Percentiles rank a stretch among this genome's conserved stretches.
phyloP scores from a whole-genome alignment of 2,329 filamentous ascomycete genomes.

The Boeremia exigua region DNA sequence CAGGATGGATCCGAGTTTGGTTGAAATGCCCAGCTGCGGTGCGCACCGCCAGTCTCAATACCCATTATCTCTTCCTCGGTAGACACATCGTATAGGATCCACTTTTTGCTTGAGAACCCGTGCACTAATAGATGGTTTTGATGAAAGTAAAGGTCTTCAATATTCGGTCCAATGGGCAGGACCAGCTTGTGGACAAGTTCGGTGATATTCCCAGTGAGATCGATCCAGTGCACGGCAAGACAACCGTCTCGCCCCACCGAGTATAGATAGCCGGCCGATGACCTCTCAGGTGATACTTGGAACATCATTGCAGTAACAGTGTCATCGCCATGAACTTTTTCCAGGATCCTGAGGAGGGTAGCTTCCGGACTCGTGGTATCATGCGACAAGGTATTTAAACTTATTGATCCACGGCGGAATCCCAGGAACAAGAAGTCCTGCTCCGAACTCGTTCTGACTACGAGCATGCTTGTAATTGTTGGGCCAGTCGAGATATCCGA shows the following conservation, averaged over 20 bases:
- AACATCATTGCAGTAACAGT: conserved; percentile 70
- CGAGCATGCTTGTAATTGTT: conserved; percentile 58
- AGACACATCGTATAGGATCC: conserved; percentile 82
- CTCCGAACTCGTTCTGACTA: conserved; percentile 25
- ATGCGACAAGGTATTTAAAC: conserved; percentile 50
- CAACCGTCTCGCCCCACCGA: conserved; percentile 79
- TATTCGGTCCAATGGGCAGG: conserved; percentile 74
- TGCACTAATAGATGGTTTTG: conserved; percentile 67
- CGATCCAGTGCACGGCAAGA: conserved; percentile 67
- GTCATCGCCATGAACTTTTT: conserved; percentile 59
- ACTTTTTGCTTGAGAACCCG: conserved; percentile 80
- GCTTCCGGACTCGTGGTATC: background rate
- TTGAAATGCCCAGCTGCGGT: conserved; percentile 74
- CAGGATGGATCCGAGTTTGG: conserved; percentile 12
- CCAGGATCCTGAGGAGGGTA: conserved; percentile 24
- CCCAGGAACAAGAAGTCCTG: conserved; percentile 57
- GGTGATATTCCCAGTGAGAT: conserved; percentile 28
- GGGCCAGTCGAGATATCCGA: conserved; percentile 52
- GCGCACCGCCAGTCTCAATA: conserved; percentile 83
- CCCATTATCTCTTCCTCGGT: conserved; percentile 71
- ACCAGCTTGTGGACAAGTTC: conserved; percentile 69
- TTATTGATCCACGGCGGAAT: conserved; percentile 62
- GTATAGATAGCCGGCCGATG: conserved; percentile 60
- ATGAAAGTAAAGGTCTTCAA: conserved; percentile 74
- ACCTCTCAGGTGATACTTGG: conserved; percentile 43